phyloP scores from a whole-genome alignment of 768 basidiomycete genomes.

The Hygrocybe punicea region DNA sequence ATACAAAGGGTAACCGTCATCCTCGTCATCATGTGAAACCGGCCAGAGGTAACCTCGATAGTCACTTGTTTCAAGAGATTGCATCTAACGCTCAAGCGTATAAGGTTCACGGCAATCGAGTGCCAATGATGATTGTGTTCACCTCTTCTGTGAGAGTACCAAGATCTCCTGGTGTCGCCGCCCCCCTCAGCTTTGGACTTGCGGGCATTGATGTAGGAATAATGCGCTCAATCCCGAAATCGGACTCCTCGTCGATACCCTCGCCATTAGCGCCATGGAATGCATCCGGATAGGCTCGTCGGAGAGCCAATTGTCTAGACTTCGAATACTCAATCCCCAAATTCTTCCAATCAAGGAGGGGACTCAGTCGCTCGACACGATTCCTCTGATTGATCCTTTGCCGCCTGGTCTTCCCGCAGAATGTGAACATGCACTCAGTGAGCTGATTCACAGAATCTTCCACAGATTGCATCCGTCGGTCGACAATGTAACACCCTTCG shows the following conservation, averaged over 20 bases:
- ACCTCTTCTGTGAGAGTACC: constrained; percentile 88
- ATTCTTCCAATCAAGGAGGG: constrained; percentile 97
- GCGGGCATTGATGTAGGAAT: constrained; percentile 77
- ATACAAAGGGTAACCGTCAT: constrained; percentile 87
- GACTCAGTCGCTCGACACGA: constrained; percentile 90
- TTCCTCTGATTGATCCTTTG: constrained; percentile 99
- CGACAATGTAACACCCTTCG: constrained; percentile 96
- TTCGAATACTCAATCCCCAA: constrained; percentile 96
- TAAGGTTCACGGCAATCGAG: background rate
- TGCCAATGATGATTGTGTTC: constrained; percentile 15
- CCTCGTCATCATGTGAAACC: constrained; percentile 67
- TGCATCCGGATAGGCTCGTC: constrained; percentile 92
- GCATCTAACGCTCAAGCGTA: constrained; percentile 56
- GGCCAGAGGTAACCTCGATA: constrained; percentile 71
- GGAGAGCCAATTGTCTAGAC: constrained; percentile 84
- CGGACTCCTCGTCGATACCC: constrained; percentile 36
- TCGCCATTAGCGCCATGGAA: constrained; percentile 64
- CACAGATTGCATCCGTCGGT: constrained; percentile 82
- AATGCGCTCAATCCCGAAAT: constrained; percentile 65
- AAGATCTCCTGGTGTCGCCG: constrained; percentile 90
- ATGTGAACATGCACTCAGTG: constrained; percentile 67
- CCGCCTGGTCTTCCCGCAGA: constrained; percentile 80
- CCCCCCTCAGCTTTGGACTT: constrained; percentile 80
- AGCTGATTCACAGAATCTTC: constrained; percentile 91
- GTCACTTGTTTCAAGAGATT: constrained; percentile 80